Percentiles rank a stretch among this genome's conserved stretches.
These are phyloP conservation scores for Globisporangium camurandrum DNA, from an alignment of 352 stramenopile species.

Conservation along the genomic window DNA sequence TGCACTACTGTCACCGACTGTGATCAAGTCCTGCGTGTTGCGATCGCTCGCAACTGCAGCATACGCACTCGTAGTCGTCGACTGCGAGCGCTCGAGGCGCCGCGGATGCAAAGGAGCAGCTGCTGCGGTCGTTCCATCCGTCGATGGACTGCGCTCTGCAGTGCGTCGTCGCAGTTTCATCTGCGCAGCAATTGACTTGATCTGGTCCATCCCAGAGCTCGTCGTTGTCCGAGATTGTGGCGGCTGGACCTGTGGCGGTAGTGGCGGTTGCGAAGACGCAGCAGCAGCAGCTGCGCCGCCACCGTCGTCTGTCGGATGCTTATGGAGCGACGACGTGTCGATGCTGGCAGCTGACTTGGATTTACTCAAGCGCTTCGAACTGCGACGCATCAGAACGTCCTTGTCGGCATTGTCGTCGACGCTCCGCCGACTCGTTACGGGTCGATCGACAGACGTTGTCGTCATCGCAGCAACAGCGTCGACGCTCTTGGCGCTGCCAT, in stretches of 20 bases:
- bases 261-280: not conserved
- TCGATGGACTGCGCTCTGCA: not conserved
- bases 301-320: not conserved
- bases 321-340: constrained; percentile 30
- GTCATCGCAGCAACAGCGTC: not conserved
- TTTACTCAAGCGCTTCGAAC: constrained; percentile 38
- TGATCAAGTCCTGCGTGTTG: too few relatives aligned
- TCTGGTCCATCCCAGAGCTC: constrained; percentile 43
- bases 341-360: constrained; percentile 52
- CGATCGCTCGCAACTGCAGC: not conserved
- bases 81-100: constrained; percentile 5
- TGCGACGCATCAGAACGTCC: too few relatives aligned
- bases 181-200: constrained; percentile 59
- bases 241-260: not conserved
- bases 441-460: not conserved
- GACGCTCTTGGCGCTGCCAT: not conserved
- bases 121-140: too few relatives aligned
- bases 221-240: too few relatives aligned
- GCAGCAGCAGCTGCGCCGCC: not conserved
- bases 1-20: not conserved
- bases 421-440: constrained; percentile 1
- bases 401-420: too few relatives aligned
- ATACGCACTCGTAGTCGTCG: constrained; percentile 1
- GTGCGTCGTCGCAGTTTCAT: constrained; percentile 46
- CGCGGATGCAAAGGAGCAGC: too few relatives aligned